phyloP scores from a whole-genome alignment of 805 yeast species.

The Candida glaebosa region DNA sequence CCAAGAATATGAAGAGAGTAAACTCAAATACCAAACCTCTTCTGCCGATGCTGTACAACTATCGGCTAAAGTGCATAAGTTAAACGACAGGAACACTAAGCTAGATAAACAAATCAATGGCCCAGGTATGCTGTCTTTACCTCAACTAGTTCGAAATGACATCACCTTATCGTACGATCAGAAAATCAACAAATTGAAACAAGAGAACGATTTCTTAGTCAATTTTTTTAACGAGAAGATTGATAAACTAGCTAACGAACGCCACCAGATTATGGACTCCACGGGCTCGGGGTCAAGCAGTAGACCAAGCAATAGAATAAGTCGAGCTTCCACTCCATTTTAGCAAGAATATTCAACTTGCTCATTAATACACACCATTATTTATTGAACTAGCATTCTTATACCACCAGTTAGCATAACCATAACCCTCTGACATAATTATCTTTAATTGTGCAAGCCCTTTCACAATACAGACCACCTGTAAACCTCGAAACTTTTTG shows the following conservation, averaged over 20 bases:
- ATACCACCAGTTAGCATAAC: too few species aligned
- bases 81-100: conserved; percentile 16
- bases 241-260: conserved; percentile 33
- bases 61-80: conserved; percentile 17
- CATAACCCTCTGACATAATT: too few species aligned
- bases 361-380: neutral
- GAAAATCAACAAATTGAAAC: conserved; percentile 20
- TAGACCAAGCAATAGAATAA: conserved; percentile 32
- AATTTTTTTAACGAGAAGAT: conserved; percentile 26
- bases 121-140: conserved; percentile 33
- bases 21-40: conserved; percentile 30
- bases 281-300: conserved; percentile 24
- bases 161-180: conserved; percentile 25
- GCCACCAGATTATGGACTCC: conserved; percentile 28
- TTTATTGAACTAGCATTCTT: too few species aligned
- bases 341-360: conserved; percentile 3
- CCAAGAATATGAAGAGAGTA: conserved; percentile 25
- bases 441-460: too few species aligned
- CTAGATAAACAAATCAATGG: conserved; percentile 25
- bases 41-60: conserved; percentile 32
- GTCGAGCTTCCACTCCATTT: conserved; percentile 40
- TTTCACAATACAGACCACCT: too few species aligned
- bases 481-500: neutral
- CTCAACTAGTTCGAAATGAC: conserved; percentile 32
- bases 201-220: conserved; percentile 28